Conservation (phyloP, 1,284 basidiomycete genomes). For the Neonothopanus nambi region DNA sequence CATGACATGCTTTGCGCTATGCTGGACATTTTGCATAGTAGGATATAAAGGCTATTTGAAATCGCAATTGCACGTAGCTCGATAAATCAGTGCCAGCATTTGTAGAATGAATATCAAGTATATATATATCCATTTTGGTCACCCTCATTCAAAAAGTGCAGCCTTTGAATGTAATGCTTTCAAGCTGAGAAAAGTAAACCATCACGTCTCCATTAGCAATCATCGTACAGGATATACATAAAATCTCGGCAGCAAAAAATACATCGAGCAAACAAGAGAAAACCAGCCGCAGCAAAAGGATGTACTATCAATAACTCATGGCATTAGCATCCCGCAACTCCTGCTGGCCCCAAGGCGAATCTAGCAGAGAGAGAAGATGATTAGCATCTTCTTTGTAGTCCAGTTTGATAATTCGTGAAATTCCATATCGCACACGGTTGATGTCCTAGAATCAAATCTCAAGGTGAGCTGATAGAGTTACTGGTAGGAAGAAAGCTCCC, state of each 20-base stretch:
- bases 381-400: conserved; percentile 75
- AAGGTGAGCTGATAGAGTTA: conserved; percentile 2
- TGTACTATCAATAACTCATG: not conserved
- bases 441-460: conserved; percentile 53
- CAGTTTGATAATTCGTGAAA: conserved; percentile 65
- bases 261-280: too few species aligned
- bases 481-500: conserved; percentile 26
- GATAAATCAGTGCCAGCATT: too few species aligned
- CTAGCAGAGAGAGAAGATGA: conserved; percentile 57
- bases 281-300: too few species aligned
- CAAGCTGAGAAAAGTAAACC: too few species aligned
- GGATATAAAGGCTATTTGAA: conserved; percentile 80
- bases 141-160: too few species aligned
- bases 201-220: too few species aligned
- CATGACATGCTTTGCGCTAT: conserved; percentile 80
- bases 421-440: conserved; percentile 80
- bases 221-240: too few species aligned
- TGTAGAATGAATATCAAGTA: too few species aligned
- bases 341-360: conserved; percentile 35
- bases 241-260: too few species aligned
- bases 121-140: too few species aligned
- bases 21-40: conserved; percentile 75
- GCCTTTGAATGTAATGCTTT: too few species aligned
- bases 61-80: too few species aligned
- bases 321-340: not conserved